Percentiles rank a stretch among this genome's conserved stretches.
Evolutionary conservation across 2,329 filamentous ascomycete species (phyloP).

Genomic region (Cryphonectria carpinicola): DNA sequence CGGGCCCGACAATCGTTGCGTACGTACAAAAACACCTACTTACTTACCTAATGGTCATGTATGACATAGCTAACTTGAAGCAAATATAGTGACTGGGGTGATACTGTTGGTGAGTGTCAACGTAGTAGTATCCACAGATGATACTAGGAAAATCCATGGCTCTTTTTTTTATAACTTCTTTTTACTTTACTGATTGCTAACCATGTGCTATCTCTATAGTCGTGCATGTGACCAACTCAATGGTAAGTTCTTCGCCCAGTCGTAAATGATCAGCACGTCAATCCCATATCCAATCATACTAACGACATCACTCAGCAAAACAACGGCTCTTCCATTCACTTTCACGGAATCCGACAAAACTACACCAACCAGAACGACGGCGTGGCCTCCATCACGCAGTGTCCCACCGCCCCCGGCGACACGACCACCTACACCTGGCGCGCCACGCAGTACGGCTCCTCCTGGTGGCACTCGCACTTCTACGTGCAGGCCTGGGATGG

Average conservation of each 20-base stretch:
- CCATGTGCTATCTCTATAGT: neutral
- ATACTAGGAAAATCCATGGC: neutral
- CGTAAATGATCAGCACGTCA: neutral
- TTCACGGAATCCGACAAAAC: constrained; percentile 51
- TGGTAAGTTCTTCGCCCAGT: neutral
- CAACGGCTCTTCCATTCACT: constrained; percentile 49
- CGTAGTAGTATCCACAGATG: too few species aligned
- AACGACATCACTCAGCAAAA: constrained; percentile 63
- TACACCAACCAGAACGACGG: constrained; percentile 49
- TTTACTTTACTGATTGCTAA: neutral
- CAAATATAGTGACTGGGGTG: constrained; percentile 55
- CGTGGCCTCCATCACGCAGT: constrained; percentile 44
- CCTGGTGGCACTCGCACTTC: constrained; percentile 44
- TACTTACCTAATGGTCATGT: constrained; percentile 24
- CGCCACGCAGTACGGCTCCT: constrained; percentile 41
- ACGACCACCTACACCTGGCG: constrained; percentile 42
- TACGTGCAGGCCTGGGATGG: constrained; percentile 45
- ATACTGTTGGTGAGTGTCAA: constrained; percentile 40
- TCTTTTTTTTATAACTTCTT: neutral
- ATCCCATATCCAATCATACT: neutral
- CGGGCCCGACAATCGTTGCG: constrained; percentile 46
- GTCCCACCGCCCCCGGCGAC: constrained; percentile 54
- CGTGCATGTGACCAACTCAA: constrained; percentile 5
- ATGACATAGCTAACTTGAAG: constrained; percentile 24
- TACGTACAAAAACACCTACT: constrained; percentile 30